Conservation (phyloP, 2,329 filamentous ascomycete genomes). For the Didymella sp. region DNA sequence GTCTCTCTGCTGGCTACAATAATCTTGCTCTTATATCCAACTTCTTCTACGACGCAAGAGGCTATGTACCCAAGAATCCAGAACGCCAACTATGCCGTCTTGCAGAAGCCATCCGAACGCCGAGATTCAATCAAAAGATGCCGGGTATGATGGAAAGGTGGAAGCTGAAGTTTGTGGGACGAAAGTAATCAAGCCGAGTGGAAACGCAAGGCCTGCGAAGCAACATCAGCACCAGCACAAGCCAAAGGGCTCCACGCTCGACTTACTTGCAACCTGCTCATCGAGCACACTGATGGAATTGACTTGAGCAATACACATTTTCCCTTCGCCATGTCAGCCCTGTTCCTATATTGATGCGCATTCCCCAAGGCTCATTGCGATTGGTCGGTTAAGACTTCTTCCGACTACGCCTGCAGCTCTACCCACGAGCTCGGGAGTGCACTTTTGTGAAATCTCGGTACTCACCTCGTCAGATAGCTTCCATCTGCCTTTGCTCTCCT, state of each 20-base stretch:
- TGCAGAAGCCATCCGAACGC: conserved; percentile 1
- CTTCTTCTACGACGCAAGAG: too few relatives aligned
- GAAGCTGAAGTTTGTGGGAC: background rate
- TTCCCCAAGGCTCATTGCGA: background rate
- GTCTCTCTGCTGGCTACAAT: too few relatives aligned
- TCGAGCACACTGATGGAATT: conserved; percentile 36
- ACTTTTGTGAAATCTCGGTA: background rate
- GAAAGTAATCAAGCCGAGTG: background rate
- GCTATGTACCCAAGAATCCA: background rate
- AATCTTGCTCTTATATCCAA: too few relatives aligned
- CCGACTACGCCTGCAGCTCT: background rate
- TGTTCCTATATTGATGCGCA: background rate
- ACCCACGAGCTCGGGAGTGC: background rate
- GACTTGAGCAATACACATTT: conserved; percentile 38
- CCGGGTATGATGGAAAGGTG: background rate
- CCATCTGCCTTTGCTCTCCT: conserved; percentile 48
- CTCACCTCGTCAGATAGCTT: conserved; percentile 48
- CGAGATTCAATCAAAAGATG: background rate
- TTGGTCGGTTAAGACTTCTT: conserved; percentile 8
- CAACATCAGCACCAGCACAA: background rate
- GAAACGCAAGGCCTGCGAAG: background rate
- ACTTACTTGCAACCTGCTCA: conserved; percentile 13
- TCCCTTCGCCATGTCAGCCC: conserved; percentile 27
- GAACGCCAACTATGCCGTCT: conserved; percentile 11
- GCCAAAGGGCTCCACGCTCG: too few relatives aligned